Conservation (phyloP, 2,329 filamentous ascomycete genomes). For the Cladophialophora chaetospira region DNA sequence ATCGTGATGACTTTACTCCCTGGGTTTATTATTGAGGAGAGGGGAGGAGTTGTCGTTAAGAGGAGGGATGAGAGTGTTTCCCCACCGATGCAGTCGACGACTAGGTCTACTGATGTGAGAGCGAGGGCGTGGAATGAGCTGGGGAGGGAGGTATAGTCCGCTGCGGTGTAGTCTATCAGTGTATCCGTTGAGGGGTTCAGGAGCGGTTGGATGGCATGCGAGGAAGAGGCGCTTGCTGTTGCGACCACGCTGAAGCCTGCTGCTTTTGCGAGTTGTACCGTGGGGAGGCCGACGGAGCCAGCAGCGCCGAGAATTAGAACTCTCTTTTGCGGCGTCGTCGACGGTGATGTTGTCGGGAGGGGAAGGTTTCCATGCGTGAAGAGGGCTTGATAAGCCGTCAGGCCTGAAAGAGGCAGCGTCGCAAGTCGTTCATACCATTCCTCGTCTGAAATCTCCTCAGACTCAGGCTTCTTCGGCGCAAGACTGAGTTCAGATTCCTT, state of each 20-base stretch:
- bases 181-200: slow-evolving; percentile 37
- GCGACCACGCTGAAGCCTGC: slow-evolving; percentile 35
- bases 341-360: slow-evolving; percentile 14
- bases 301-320: slow-evolving; percentile 44
- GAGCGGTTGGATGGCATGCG: slow-evolving; percentile 34
- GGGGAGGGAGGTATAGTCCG: slow-evolving; percentile 34
- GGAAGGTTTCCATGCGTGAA: slow-evolving; percentile 40
- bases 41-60: slow-evolving; percentile 32
- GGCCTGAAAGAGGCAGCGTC: slow-evolving; percentile 42
- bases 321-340: slow-evolving; percentile 31
- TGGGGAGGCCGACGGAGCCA: slow-evolving; percentile 42
- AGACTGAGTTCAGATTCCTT: slow-evolving; percentile 40
- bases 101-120: slow-evolving; percentile 44
- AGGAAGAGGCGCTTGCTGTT: slow-evolving; percentile 30
- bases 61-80: slow-evolving; percentile 39
- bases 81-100: slow-evolving; percentile 44
- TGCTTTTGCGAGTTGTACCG: slow-evolving; percentile 40
- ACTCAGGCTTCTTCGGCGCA: neutral
- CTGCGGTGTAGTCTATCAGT: slow-evolving; percentile 34
- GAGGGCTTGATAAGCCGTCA: slow-evolving; percentile 48
- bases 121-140: slow-evolving; percentile 36
- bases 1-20: slow-evolving; percentile 35
- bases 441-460: slow-evolving; percentile 35
- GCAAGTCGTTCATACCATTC: slow-evolving; percentile 36
- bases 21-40: neutral